Percentiles rank a stretch among this genome's conserved stretches.
These are phyloP conservation scores for Cinchona pubescens DNA, from an alignment of 257 asterid species.

Conservation along the genomic window DNA sequence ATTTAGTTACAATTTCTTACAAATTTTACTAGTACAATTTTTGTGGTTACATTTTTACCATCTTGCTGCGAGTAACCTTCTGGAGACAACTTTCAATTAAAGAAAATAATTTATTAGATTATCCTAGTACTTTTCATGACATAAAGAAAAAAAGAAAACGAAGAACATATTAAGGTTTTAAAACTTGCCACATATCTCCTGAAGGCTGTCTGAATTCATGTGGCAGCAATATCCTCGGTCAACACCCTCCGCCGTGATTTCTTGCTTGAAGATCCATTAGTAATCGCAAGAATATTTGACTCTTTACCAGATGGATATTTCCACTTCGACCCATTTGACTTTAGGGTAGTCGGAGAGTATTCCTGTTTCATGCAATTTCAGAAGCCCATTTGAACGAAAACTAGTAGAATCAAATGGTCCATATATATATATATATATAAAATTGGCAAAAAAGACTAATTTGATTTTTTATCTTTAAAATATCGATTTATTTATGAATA, in stretches of 20 bases:
- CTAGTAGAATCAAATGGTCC: too few species aligned
- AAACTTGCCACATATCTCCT: slow-evolving; percentile 41
- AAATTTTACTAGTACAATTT: too few species aligned
- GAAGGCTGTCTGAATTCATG: slow-evolving; percentile 49
- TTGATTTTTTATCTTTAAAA: too few species aligned
- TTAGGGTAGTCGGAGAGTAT: background rate
- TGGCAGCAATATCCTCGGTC: slow-evolving; percentile 46
- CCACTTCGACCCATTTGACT: slow-evolving; percentile 22
- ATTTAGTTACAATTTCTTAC: too few species aligned
- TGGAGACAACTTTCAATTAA: too few species aligned
- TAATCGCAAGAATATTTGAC: slow-evolving; percentile 1
- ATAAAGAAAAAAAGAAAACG: background rate
- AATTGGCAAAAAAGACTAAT: too few species aligned
- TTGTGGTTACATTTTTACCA: too few species aligned
- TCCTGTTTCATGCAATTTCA: slow-evolving; percentile 7
- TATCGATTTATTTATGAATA: too few species aligned
- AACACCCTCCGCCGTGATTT: slow-evolving; percentile 9
- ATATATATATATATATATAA: too few species aligned
- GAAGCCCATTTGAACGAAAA: background rate
- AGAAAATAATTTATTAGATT: too few species aligned
- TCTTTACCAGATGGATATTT: slow-evolving; percentile 15
- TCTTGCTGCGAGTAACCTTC: too few species aligned
- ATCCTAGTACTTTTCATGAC: too few species aligned
- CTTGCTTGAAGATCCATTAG: slow-evolving; percentile 31
- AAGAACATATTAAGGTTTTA: background rate